A percentile compares a stretch with the other conserved stretches of the same genome.
These are phyloP conservation scores for Russula earlei DNA, from an alignment of 768 basidiomycete genomes.

Conservation along the genomic window DNA sequence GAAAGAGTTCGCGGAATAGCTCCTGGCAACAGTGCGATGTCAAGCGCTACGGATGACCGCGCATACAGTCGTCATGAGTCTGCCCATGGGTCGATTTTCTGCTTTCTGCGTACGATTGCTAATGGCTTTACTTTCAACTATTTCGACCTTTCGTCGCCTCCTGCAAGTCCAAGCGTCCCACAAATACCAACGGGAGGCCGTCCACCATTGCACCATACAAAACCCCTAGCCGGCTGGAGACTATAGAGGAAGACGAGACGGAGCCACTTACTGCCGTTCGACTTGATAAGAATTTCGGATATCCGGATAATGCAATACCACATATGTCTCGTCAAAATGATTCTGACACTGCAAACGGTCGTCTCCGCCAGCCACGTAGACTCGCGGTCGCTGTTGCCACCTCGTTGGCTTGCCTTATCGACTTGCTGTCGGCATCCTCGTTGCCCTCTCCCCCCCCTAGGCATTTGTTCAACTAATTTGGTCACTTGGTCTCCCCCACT, in stretches of 20 bases:
- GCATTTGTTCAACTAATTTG: slow-evolving; percentile 9
- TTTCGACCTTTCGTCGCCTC: slow-evolving; percentile 4
- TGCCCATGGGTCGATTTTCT: not conserved
- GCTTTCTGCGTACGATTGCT: slow-evolving; percentile 1
- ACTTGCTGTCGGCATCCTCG: slow-evolving; percentile 13
- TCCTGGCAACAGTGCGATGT: not conserved
- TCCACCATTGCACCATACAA: slow-evolving; percentile 25
- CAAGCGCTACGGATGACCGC: not conserved
- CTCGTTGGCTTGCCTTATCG: slow-evolving; percentile 19
- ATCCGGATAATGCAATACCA: slow-evolving; percentile 3
- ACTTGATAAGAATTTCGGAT: slow-evolving; percentile 6
- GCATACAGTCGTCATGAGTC: not conserved
- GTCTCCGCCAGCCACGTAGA: not conserved
- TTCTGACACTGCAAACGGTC: not conserved
- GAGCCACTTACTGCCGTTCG: slow-evolving; percentile 1
- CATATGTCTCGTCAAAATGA: not conserved
- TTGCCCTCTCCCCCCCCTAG: slow-evolving; percentile 17
- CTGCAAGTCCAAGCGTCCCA: slow-evolving; percentile 18
- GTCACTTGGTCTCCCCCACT: not conserved
- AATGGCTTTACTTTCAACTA: slow-evolving; percentile 16
- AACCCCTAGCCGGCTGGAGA: slow-evolving; percentile 28
- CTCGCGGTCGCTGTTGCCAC: slow-evolving; percentile 1
- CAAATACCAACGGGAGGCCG: slow-evolving; percentile 15
- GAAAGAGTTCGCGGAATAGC: slow-evolving; percentile 20
- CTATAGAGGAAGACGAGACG: slow-evolving; percentile 29